Percentiles rank a stretch among this genome's conserved stretches.
These are phyloP conservation scores for Seiridium unicorne DNA, from an alignment of 2,329 filamentous ascomycete species.

Conservation along the genomic window DNA sequence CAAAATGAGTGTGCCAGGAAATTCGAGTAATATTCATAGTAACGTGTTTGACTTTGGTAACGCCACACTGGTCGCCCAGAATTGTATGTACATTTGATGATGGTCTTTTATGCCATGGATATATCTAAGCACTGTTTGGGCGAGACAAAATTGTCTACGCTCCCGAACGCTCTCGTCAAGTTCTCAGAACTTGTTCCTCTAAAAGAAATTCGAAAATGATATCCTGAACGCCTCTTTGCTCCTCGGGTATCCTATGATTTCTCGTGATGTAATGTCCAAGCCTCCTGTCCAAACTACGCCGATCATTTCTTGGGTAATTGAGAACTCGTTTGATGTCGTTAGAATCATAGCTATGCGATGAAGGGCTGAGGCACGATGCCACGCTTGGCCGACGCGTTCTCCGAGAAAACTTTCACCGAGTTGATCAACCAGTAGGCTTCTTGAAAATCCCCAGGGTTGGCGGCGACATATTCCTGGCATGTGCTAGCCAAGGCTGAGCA, in stretches of 20 bases:
- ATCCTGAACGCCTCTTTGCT: constrained; percentile 2
- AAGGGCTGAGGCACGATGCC: background rate
- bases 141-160: background rate
- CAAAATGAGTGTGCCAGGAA: too few relatives aligned
- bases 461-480: constrained; percentile 70
- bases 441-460: constrained; percentile 67
- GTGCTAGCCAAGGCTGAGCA: constrained; percentile 61
- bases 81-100: background rate
- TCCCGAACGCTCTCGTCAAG: background rate
- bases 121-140: background rate
- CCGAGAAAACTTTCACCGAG: constrained; percentile 62
- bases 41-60: background rate
- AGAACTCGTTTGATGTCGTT: background rate
- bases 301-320: background rate
- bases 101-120: background rate
- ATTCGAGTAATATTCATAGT: too few relatives aligned
- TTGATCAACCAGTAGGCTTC: constrained; percentile 79
- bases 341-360: background rate
- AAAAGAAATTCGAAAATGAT: background rate
- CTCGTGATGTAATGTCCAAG: background rate
- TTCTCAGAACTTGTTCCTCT: background rate
- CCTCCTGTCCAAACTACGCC: background rate
- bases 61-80: background rate
- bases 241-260: background rate
- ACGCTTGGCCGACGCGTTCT: background rate